Evolutionary conservation across 2,329 filamentous ascomycete genomes (phyloP).

Genomic region (Calonectria henricotiae): DNA sequence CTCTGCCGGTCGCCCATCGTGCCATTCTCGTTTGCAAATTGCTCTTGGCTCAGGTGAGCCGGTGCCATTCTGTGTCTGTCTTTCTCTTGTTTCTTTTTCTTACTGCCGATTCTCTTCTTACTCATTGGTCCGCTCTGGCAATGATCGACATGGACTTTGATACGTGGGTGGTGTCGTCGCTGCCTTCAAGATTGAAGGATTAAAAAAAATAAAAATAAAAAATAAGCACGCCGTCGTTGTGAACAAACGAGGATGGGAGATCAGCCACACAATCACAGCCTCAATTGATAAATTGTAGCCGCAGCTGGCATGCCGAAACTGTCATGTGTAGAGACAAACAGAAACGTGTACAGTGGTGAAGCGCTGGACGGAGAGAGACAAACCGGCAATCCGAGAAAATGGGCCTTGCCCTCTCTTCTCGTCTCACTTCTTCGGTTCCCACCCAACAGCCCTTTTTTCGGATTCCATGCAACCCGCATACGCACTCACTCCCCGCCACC

Average conservation of each 20-base stretch:
- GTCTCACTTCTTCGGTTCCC: background rate
- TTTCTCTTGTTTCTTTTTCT: background rate
- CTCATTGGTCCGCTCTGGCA: background rate
- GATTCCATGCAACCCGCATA: slow-evolving; percentile 14
- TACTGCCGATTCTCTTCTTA: background rate
- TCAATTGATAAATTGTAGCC: background rate
- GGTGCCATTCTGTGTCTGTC: background rate
- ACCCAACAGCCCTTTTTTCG: slow-evolving; percentile 14
- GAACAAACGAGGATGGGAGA: too few species aligned
- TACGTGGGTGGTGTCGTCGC: background rate
- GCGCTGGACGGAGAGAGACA: background rate
- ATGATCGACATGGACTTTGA: slow-evolving; percentile 3
- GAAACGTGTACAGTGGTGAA: background rate
- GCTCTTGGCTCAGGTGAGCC: slow-evolving; percentile 18
- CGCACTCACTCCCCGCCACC: background rate
- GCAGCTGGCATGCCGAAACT: slow-evolving; percentile 12
- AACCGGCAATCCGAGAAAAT: slow-evolving; percentile 18
- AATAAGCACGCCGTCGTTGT: background rate
- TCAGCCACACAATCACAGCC: background rate
- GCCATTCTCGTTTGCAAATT: background rate
- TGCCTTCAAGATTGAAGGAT: background rate
- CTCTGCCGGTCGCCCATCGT: slow-evolving; percentile 4
- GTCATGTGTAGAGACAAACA: background rate
- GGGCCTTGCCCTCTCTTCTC: background rate
- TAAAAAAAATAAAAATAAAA: too few species aligned